These are phyloP conservation scores for Magnaporthiopsis incrustans DNA, from an alignment of 2,329 filamentous ascomycete genomes.

Conservation along the genomic window DNA sequence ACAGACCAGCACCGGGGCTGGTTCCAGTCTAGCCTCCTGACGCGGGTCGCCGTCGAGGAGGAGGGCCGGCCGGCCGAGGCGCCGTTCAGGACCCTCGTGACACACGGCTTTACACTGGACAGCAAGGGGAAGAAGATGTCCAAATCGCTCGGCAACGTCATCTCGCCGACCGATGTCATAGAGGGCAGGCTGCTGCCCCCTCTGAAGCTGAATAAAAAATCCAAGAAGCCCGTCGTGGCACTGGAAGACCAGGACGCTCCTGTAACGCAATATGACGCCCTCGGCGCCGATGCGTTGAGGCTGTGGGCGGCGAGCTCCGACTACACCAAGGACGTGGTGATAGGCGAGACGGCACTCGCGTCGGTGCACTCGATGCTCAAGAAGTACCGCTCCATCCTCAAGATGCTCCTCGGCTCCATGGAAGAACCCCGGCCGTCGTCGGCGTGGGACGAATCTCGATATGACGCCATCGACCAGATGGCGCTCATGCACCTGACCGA, in stretches of 20 bases:
- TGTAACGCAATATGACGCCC: constrained; percentile 46
- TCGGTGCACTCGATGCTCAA: constrained; percentile 68
- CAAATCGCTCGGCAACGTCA: constrained; percentile 87
- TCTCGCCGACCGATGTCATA: constrained; percentile 77
- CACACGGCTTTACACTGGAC: constrained; percentile 91
- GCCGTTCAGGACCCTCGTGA: constrained; percentile 85
- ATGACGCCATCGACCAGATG: constrained; percentile 55
- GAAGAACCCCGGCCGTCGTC: constrained; percentile 11
- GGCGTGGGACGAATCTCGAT: background rate
- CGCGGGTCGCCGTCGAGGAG: constrained; percentile 60
- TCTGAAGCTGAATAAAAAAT: constrained; percentile 48
- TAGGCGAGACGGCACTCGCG: constrained; percentile 70
- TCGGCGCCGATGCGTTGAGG: constrained; percentile 81
- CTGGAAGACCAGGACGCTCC: background rate
- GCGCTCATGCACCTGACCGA: constrained; percentile 67
- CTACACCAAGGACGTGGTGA: constrained; percentile 79
- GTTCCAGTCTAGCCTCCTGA: constrained; percentile 95
- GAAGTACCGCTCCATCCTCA: constrained; percentile 84
- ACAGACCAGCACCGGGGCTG: constrained; percentile 95
- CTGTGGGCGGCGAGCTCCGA: constrained; percentile 90
- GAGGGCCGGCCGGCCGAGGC: constrained; percentile 28
- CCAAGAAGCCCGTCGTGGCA: constrained; percentile 23
- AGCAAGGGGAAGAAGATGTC: constrained; percentile 95
- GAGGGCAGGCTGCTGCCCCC: constrained; percentile 70
- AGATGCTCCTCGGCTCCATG: constrained; percentile 78